phyloP scores from a whole-genome alignment of 2,329 filamentous ascomycete genomes.

The Sphaerulina populicola region DNA sequence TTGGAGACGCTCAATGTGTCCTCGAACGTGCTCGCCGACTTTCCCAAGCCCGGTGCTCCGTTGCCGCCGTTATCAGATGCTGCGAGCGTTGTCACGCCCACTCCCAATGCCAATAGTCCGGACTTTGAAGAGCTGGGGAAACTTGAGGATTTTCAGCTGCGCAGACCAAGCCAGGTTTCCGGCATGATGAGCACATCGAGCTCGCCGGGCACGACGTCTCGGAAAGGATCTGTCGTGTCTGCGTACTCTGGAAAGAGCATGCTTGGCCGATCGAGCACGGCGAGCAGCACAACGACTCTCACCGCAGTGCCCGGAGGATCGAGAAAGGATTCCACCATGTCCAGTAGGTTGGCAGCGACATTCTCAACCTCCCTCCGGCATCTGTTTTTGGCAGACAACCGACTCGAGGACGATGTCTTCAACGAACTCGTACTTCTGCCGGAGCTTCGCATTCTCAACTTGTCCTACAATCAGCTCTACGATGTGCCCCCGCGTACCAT shows the following conservation, averaged over 20 bases:
- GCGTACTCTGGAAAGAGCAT: slow-evolving; percentile 58
- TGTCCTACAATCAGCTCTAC: slow-evolving; percentile 90
- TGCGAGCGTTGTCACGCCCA: slow-evolving; percentile 35
- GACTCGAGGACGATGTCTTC: slow-evolving; percentile 89
- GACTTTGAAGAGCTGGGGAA: slow-evolving; percentile 71
- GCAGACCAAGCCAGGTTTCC: slow-evolving; percentile 79
- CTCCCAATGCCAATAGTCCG: slow-evolving; percentile 46
- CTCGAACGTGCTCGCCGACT: slow-evolving; percentile 82
- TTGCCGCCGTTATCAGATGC: slow-evolving; percentile 40
- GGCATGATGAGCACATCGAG: slow-evolving; percentile 55
- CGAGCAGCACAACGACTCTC: slow-evolving; percentile 49
- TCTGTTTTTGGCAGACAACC: slow-evolving; percentile 85
- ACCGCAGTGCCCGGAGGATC: slow-evolving; percentile 50
- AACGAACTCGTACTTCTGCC: slow-evolving; percentile 75
- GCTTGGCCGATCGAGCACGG: slow-evolving; percentile 64
- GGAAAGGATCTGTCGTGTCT: slow-evolving; percentile 80
- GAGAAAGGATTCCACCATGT: slow-evolving; percentile 84
- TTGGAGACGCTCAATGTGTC: slow-evolving; percentile 90
- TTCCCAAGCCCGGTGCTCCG: slow-evolving; percentile 71
- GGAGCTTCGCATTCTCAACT: slow-evolving; percentile 79
- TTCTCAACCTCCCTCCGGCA: slow-evolving; percentile 81
- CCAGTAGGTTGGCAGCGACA: slow-evolving; percentile 69
- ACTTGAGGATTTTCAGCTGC: slow-evolving; percentile 53
- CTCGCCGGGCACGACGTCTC: slow-evolving; percentile 35
- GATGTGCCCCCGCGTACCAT: slow-evolving; percentile 86